Conservation (phyloP, 495 filamentous ascomycete species). For the Thermothielavioides terrestris region DNA sequence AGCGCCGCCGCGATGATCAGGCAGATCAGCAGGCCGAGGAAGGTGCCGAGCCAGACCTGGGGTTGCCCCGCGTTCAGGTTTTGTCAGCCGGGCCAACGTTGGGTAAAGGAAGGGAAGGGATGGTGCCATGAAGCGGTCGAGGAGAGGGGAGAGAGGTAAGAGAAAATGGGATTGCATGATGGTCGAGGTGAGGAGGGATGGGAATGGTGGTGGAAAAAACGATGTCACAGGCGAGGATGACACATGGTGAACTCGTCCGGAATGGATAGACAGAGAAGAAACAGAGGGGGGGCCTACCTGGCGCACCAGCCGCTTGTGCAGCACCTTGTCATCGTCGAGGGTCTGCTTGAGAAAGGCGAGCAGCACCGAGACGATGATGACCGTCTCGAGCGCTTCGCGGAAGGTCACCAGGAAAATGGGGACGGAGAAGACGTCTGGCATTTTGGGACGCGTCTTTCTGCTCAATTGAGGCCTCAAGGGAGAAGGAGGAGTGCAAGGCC, state of each 20-base stretch:
- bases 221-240: too few species aligned
- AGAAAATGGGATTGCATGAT: too few species aligned
- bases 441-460: constrained; percentile 19
- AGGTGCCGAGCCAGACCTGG: constrained; percentile 65
- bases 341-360: constrained; percentile 76
- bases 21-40: constrained; percentile 55
- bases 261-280: too few species aligned
- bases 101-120: background rate
- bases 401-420: constrained; percentile 82
- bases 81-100: too few species aligned
- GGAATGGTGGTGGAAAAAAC: too few species aligned
- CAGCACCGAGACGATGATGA: constrained; percentile 73
- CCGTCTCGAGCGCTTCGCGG: constrained; percentile 73
- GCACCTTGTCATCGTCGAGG: constrained; percentile 52
- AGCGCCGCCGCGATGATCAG: constrained; percentile 60
- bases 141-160: too few species aligned
- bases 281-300: constrained; percentile 52
- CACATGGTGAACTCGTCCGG: too few species aligned
- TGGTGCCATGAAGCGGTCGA: too few species aligned
- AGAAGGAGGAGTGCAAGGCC: too few species aligned
- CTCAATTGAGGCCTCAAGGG: constrained; percentile 37
- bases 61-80: background rate
- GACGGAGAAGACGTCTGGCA: constrained; percentile 47
- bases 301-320: constrained; percentile 58
- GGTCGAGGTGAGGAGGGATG: too few species aligned